Evolutionary conservation across 371 early-diverging fungal species (phyloP), one percentile per base, ranked within the genome.

Genomic region (Zychaea mexicana): DNA sequence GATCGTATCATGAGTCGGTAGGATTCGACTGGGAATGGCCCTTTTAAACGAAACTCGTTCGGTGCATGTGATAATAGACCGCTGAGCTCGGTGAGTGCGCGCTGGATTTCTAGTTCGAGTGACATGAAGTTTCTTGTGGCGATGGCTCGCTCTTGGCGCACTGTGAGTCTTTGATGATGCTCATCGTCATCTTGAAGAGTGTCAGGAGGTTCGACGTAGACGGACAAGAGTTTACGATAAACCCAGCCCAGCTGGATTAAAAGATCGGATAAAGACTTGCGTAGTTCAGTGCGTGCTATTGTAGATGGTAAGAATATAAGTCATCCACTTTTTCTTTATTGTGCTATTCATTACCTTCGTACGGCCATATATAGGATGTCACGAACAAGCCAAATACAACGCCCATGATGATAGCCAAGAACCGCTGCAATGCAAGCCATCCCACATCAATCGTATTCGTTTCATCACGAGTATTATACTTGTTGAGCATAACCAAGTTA

Each of bases 41-140:
- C 95, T 73, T 92, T 93, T 22, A 94, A 72, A 54, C 95, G 87
- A 0, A 94, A 94, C 71, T 95, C 95, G 53, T 92, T 92, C 4
- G 86, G 86, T 15, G 94, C 92, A 49, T 90, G 85, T 2, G 73
- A 69, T 22, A 95, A 63, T 7, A 95, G 71, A 2, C 70, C 77
- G 13, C 82, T 85, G 31, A 92, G 77, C n/a, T 81, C 76, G n/a
- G 92, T 57, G 15, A 95, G 73, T 27, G 85, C 65, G 21, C 86
- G 66, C 64, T 94, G 95, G 17, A 95, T 67, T 2, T 75, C 73
- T 4, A 92, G 74, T 54, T 95, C 95, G 46, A 88, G 74, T 3
- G 88, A 88, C 81, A 92, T 74, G 67, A 92, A 92, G 27, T 69
- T 65, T 31, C 70, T 71, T 17, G 70, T 70, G 0, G 76, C 71